Evolutionary conservation across 208 protist species (phyloP).

Genomic region (Borovskyia barvae): DNA sequence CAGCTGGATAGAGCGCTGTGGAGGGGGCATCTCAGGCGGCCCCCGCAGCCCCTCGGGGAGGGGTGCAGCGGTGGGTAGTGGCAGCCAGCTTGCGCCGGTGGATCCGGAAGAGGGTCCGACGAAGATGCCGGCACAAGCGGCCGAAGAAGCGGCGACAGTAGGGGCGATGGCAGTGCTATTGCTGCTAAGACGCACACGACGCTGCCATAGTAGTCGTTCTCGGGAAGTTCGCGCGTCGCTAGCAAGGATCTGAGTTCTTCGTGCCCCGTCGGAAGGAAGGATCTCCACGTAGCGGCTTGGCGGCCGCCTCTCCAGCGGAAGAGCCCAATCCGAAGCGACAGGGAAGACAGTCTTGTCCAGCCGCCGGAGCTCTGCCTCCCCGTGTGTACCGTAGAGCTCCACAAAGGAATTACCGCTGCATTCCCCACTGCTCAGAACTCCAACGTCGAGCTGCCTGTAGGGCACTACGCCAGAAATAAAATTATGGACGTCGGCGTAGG

Average conservation of each 20-base stretch:
- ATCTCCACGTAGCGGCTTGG: conserved; percentile 18
- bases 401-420: conserved; percentile 73
- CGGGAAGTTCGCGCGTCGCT: neutral
- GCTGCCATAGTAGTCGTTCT: too few relatives aligned
- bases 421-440: conserved; percentile 31
- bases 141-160: too few relatives aligned
- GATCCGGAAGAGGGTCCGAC: too few relatives aligned
- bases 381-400: conserved; percentile 28
- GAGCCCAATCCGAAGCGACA: neutral
- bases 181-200: too few relatives aligned
- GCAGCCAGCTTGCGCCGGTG: too few relatives aligned
- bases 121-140: too few relatives aligned
- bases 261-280: neutral
- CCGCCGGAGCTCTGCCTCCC: neutral
- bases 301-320: neutral
- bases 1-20: too few relatives aligned
- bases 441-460: conserved; percentile 43
- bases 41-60: too few relatives aligned
- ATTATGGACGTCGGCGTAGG: conserved; percentile 43
- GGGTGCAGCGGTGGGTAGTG: too few relatives aligned
- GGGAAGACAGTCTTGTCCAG: conserved; percentile 6
- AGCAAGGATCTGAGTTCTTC: neutral
- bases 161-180: too few relatives aligned
- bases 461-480: conserved; percentile 41
- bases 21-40: too few relatives aligned